These are phyloP conservation scores for Urostyla sp. DNA, from an alignment of 73 alveolate genomes.

Conservation along the genomic window DNA sequence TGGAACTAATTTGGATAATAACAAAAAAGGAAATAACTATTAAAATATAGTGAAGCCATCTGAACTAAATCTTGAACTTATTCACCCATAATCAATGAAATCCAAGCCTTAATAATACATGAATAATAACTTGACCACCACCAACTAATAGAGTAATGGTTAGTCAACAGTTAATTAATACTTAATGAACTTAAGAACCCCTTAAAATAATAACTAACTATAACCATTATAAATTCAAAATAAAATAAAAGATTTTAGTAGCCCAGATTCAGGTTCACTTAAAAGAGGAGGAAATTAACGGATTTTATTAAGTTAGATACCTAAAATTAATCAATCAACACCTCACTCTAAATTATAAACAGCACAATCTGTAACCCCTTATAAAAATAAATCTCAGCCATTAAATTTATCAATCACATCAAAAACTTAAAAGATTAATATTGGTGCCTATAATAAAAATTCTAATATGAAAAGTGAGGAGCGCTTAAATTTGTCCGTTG, in stretches of 20 bases:
- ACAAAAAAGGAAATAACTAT: not conserved
- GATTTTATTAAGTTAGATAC: constrained; percentile 18
- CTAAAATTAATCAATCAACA: constrained; percentile 16
- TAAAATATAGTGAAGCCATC: constrained; percentile 41
- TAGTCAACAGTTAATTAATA: not conserved
- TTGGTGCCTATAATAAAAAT: constrained; percentile 2
- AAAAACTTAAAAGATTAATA: constrained; percentile 17
- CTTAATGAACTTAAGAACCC: constrained; percentile 43
- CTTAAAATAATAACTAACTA: constrained; percentile 2
- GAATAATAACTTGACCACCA: not conserved
- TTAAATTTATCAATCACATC: constrained; percentile 21
- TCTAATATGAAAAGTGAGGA: not conserved
- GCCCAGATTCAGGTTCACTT: not conserved
- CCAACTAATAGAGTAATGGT: constrained; percentile 6
- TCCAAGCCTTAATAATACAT: not conserved
- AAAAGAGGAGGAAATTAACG: constrained; percentile 15
- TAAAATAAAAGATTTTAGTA: not conserved
- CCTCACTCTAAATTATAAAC: not conserved
- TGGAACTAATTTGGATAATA: not conserved
- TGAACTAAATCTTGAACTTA: constrained; percentile 39
- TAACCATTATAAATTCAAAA: not conserved
- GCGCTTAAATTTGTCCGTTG: constrained; percentile 28
- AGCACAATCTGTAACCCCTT: constrained; percentile 29
- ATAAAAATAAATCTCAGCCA: constrained; percentile 46
- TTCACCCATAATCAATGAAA: constrained; percentile 42